Conservation (phyloP, 192 early-diverging fungal species). For the Podila horticola region DNA sequence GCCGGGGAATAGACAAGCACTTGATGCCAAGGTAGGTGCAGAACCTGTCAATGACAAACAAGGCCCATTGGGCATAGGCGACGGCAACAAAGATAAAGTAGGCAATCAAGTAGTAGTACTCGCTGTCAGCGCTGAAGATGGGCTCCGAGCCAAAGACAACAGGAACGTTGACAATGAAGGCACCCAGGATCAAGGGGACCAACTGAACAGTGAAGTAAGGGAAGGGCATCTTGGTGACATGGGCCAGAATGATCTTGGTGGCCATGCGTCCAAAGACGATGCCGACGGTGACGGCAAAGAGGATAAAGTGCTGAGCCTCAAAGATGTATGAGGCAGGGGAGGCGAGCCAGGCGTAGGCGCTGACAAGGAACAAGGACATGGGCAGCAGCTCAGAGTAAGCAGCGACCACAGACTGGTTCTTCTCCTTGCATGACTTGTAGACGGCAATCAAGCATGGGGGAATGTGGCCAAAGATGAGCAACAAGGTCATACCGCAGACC, state of each 20-base stretch:
- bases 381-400: conserved; percentile 74
- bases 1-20: conserved; percentile 80
- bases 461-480: conserved; percentile 63
- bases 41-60: conserved; percentile 88
- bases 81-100: conserved; percentile 78
- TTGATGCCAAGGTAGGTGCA: conserved; percentile 87
- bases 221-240: conserved; percentile 84
- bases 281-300: conserved; percentile 81
- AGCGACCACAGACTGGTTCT: conserved; percentile 69
- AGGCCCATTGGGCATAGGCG: conserved; percentile 88
- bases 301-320: conserved; percentile 71
- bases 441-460: conserved; percentile 62
- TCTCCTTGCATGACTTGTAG: conserved; percentile 60
- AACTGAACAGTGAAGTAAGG: conserved; percentile 86
- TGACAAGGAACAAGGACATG: conserved; percentile 66
- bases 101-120: conserved; percentile 74
- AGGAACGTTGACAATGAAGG: conserved; percentile 72
- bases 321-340: conserved; percentile 78
- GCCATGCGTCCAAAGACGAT: conserved; percentile 89
- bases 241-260: conserved; percentile 91
- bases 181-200: conserved; percentile 79
- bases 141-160: conserved; percentile 58
- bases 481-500: conserved; percentile 52
- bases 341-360: conserved; percentile 76
- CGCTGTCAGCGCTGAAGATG: conserved; percentile 73